Base-by-base conservation (phyloP, 2,329 filamentous ascomycete genomes). In the Ophiostoma ulmi region DNA sequence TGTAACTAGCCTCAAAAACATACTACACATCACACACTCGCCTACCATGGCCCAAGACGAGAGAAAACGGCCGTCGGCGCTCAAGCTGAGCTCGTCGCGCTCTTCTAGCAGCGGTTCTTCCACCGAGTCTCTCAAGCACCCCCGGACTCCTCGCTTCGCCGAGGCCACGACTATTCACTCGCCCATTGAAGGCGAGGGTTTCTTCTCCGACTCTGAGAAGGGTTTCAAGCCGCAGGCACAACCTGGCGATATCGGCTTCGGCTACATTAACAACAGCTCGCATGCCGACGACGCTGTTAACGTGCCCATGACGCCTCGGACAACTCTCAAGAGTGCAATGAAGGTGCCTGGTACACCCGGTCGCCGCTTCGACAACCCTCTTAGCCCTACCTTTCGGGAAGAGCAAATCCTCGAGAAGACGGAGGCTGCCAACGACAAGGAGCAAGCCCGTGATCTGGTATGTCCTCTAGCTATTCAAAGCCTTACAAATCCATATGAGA, bases 371-470 rank as follows among this genome's bases (percentile, higher is more conserved):
- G 83, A 85, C 74, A 95, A 94, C 79, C 91, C 92, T 26, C 82
- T 97, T 74, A 97, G 93, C 80, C 94, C 94, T 58, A 97, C 94
- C 0, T 98, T 97, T 79, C 86, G 87, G 69, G 92, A 98, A 81
- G 94, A 97, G 81, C 88, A 94, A 68, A 81, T 91, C 5, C 82
- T 98, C 41, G 94, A 97, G 82, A 94, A 94, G 83, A 87, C 90
- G 71, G 94, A 98, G 79, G 85, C 85, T 71, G 80, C 84, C 73
- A 94, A 94, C 0, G 94, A 97, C 72, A 92, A 93, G 81, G 88
- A 94, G 78, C 94, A 98, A 81, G 91, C 87, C 41, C 90, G 89
- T 76, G 94, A 98, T 79, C 77, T 97, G 79, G 94, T 97, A 88
- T 80, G 92, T 85, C 8, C 26, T 31, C 41, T 44, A 6, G 13